Conservation (phyloP, 2,329 filamentous ascomycete genomes). For the Colletotrichum theobromicola region DNA sequence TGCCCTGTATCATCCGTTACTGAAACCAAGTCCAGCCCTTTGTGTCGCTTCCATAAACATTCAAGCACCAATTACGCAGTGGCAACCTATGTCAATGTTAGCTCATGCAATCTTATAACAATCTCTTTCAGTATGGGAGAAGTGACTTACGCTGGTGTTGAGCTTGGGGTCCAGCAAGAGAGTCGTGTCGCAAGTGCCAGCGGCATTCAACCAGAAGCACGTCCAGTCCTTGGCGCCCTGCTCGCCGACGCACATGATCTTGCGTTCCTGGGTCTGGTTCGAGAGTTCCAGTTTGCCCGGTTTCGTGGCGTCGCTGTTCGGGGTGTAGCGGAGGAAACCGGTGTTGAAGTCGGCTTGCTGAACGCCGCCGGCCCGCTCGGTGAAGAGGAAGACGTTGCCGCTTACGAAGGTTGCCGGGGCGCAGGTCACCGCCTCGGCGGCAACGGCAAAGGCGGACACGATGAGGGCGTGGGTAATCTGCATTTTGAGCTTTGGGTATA, state of each 20-base stretch:
- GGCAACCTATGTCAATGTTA: not conserved
- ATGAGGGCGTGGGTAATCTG: not conserved
- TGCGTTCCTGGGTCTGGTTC: not conserved
- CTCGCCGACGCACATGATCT: not conserved
- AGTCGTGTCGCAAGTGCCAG: not conserved
- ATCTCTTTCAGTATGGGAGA: fast-evolving
- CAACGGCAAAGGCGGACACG: not conserved
- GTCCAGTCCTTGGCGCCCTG: not conserved
- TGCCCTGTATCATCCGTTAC: not conserved
- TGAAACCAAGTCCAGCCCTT: not conserved
- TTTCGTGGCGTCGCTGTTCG: not conserved
- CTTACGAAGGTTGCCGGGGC: not conserved
- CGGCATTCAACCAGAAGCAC: not conserved
- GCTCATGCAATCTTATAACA: not conserved
- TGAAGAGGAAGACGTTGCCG: not conserved
- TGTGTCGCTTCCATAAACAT: not conserved
- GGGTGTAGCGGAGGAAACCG: not conserved
- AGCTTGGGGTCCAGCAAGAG: not conserved
- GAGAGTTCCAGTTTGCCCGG: not conserved
- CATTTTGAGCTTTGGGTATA: not conserved
- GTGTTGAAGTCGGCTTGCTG: not conserved
- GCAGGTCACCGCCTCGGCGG: not conserved
- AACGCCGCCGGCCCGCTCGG: not conserved
- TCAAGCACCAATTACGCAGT: not conserved
- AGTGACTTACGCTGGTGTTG: not conserved